Percentiles rank a stretch among this genome's conserved stretches.
phyloP scores from a whole-genome alignment of 1,284 basidiomycete species.

The Cutaneotrichosporon sp. region DNA sequence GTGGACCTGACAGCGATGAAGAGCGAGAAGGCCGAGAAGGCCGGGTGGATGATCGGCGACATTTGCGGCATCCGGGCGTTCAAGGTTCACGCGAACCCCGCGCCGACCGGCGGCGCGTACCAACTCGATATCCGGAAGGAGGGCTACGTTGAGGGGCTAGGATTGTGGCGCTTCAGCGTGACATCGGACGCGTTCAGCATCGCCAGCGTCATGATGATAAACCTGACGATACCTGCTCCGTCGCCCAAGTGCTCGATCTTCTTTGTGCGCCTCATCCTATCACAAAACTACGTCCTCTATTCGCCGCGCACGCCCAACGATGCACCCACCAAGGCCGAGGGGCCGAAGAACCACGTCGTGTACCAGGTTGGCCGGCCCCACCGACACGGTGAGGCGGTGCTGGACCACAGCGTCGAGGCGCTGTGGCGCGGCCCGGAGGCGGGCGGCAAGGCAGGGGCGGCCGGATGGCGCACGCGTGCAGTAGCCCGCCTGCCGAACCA shows the following conservation, averaged over 20 bases:
- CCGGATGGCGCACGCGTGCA: conserved; percentile 39
- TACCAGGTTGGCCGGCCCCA: conserved; percentile 44
- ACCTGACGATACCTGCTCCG: conserved; percentile 39
- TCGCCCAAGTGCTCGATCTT: conserved; percentile 46
- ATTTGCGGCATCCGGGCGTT: conserved; percentile 36
- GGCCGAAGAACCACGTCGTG: conserved; percentile 36
- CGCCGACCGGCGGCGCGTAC: conserved; percentile 33
- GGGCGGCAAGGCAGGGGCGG: conserved; percentile 24
- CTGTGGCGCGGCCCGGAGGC: conserved; percentile 45
- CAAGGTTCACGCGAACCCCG: conserved; percentile 48
- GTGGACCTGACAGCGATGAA: conserved; percentile 4
- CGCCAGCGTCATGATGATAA: conserved; percentile 41
- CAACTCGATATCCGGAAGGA: conserved; percentile 45
- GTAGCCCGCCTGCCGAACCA: conserved; percentile 49
- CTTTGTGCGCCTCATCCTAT: conserved; percentile 44
- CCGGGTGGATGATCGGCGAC: conserved; percentile 48
- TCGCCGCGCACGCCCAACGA: conserved; percentile 48
- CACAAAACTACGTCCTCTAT: conserved; percentile 41
- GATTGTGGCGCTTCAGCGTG: conserved; percentile 45
- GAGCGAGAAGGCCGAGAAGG: conserved; percentile 28
- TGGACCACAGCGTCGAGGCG: conserved; percentile 32
- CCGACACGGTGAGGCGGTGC: conserved; percentile 32
- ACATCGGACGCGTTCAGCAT: conserved; percentile 48
- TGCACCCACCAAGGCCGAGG: conserved; percentile 36
- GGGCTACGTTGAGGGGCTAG: conserved; percentile 47